Evolutionary conservation across 345 rosid species (phyloP).

Genomic region (Viola odorata): DNA sequence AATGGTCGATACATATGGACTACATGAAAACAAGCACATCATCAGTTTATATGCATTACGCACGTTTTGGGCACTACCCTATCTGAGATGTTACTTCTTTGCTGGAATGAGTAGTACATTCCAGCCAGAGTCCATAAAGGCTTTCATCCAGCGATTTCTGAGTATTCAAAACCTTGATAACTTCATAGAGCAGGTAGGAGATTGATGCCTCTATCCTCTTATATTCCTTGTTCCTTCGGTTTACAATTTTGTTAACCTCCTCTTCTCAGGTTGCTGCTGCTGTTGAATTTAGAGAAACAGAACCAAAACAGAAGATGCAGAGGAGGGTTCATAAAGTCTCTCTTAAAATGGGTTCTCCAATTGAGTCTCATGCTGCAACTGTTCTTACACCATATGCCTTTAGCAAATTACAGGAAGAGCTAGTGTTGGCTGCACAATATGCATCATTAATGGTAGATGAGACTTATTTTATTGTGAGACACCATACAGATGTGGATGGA

Average conservation of each 20-base stretch:
- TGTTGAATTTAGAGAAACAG: constrained; percentile 32
- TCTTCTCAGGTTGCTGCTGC: constrained; percentile 36
- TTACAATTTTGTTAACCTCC: constrained; percentile 1
- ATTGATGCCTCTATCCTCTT: not conserved
- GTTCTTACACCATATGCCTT: constrained; percentile 54
- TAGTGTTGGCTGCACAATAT: constrained; percentile 48
- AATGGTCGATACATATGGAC: constrained; percentile 39
- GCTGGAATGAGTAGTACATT: constrained; percentile 38
- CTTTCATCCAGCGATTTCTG: constrained; percentile 37
- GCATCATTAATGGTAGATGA: constrained; percentile 46
- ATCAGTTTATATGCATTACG: constrained; percentile 45
- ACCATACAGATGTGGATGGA: constrained; percentile 39
- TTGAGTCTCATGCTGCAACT: constrained; percentile 53
- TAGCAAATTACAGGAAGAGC: constrained; percentile 50
- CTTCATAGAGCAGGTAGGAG: constrained; percentile 42
- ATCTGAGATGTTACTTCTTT: constrained; percentile 46
- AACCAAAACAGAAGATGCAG: constrained; percentile 39
- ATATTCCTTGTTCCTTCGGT: not conserved
- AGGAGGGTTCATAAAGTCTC: constrained; percentile 30
- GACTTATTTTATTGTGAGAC: constrained; percentile 42
- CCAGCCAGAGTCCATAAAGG: constrained; percentile 33
- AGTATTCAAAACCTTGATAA: constrained; percentile 36
- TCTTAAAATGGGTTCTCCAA: constrained; percentile 55
- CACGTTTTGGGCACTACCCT: constrained; percentile 50
- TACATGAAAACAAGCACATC: constrained; percentile 45